A percentile compares a stretch with the other conserved stretches of the same genome.
Conservation (phyloP, 306 rosid genomes). For the Cucurbita ficifolia region DNA sequence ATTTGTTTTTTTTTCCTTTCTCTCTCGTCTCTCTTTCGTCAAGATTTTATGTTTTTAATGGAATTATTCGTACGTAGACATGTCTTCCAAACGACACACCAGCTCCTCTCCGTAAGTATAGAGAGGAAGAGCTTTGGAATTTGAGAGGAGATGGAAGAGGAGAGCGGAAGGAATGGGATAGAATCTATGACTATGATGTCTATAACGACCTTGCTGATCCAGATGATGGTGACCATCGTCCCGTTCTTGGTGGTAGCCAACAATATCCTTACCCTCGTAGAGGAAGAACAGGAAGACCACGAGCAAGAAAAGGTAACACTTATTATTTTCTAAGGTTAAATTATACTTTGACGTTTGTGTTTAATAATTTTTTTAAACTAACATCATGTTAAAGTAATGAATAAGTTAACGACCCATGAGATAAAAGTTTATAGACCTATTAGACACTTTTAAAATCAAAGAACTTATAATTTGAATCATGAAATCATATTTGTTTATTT, state of each 20-base stretch:
- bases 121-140: conserved; percentile 53
- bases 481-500: too few relatives aligned
- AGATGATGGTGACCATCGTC: conserved; percentile 43
- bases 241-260: conserved; percentile 53
- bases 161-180: conserved; percentile 53
- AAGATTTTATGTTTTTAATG: not conserved
- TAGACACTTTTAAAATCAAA: too few relatives aligned
- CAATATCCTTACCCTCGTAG: conserved; percentile 74
- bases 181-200: conserved; percentile 64
- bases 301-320: conserved; percentile 27
- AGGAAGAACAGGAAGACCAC: conserved; percentile 62
- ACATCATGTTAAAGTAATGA: too few relatives aligned
- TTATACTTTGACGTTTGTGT: too few relatives aligned
- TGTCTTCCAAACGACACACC: conserved; percentile 61
- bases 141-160: conserved; percentile 58
- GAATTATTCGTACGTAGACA: conserved; percentile 15
- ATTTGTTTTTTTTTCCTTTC: not conserved
- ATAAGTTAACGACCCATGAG: too few relatives aligned
- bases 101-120: conserved; percentile 30
- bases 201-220: conserved; percentile 60
- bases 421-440: too few relatives aligned
- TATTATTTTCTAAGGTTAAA: too few relatives aligned
- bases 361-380: too few relatives aligned
- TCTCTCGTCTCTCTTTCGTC: too few relatives aligned
- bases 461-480: too few relatives aligned